Evolutionary conservation across 2,329 filamentous ascomycete species (phyloP), one percentile per base, ranked within the genome.

Genomic region (Xylaria sp.): DNA sequence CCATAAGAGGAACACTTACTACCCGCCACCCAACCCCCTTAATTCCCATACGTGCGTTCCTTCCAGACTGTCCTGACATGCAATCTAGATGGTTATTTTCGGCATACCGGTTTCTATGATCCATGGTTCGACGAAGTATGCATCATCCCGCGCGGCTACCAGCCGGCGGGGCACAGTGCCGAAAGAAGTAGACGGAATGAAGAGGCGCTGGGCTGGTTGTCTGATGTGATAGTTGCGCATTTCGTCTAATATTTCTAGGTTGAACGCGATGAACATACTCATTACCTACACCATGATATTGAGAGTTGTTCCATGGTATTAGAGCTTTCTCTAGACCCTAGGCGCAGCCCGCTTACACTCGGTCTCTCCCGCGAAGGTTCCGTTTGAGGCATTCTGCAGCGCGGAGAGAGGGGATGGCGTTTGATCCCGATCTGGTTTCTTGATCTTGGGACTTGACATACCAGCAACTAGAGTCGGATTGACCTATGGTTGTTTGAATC

Each of bases 31-130:
- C 25, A 53, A 32, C 48, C 48, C 25, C 48, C 21, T 4, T 5
- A 2, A n/a, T n/a, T n/a, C 27, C n/a, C 12, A 44, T n/a, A 25
- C 10, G 16, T 18, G 12, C 37, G 54, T 40, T n/a, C 9, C 23
- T 60, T 8, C 35, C 16, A 21, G 25, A 21, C 48, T 48, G 47
- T 58, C 40, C 60, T 10, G 37, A 29, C 27, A 48, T 57, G 47
- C 53, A 40, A 25, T 13, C 29, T 51, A 10, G 1, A 18, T 27
- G 32, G 8, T 35, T 16, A 53, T 27, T 9, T 12, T 12, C 37
- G 5, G 16, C 21, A 18, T 44, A 37, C 35, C 23, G 23, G 55
- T 29, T 21, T 25, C 42, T 58, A 12, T 42, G 16, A 42, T 3
- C 10, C 44, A 35, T 16, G 12, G 44, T 27, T 18, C 32, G 47